Evolutionary conservation across 306 rosid species (phyloP).

Genomic region (Senna siamea): DNA sequence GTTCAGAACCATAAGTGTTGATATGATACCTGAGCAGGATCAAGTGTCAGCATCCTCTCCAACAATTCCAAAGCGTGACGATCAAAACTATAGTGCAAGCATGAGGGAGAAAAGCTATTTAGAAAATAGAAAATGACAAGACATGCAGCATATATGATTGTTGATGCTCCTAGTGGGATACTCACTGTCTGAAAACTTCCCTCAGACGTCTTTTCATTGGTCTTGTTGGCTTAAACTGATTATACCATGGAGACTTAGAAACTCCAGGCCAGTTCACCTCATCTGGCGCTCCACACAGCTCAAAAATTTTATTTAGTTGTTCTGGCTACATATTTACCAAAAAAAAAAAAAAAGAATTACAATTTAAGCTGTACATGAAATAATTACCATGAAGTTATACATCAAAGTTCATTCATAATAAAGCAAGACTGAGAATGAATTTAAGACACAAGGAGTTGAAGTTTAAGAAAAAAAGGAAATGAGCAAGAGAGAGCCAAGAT

Average conservation of each 20-base stretch:
- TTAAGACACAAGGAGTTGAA: not conserved
- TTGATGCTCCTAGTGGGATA: constrained; percentile 26
- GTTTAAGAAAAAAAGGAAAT: constrained; percentile 9
- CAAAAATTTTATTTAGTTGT: constrained; percentile 70
- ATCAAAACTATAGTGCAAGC: constrained; percentile 58
- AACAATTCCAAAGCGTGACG: constrained; percentile 71
- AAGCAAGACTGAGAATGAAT: constrained; percentile 1
- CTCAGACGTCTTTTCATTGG: constrained; percentile 69
- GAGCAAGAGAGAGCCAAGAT: not conserved
- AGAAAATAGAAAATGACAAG: constrained; percentile 11
- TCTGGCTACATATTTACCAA: constrained; percentile 62
- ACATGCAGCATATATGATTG: not conserved
- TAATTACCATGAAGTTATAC: not conserved
- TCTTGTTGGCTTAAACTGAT: constrained; percentile 69
- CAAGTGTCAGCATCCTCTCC: constrained; percentile 70
- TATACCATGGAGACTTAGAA: constrained; percentile 65
- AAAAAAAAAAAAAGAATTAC: constrained; percentile 9
- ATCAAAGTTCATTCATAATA: not conserved
- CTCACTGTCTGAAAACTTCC: constrained; percentile 66
- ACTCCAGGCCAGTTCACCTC: constrained; percentile 78
- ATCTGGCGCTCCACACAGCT: constrained; percentile 80
- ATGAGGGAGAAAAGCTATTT: constrained; percentile 5
- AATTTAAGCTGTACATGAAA: constrained; percentile 11
- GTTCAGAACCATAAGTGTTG: constrained; percentile 4
- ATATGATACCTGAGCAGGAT: constrained; percentile 72